Percentiles rank a stretch among this genome's conserved stretches.
These are phyloP conservation scores for Epichloe sibirici DNA, from an alignment of 2,329 filamentous ascomycete species.

Conservation along the genomic window DNA sequence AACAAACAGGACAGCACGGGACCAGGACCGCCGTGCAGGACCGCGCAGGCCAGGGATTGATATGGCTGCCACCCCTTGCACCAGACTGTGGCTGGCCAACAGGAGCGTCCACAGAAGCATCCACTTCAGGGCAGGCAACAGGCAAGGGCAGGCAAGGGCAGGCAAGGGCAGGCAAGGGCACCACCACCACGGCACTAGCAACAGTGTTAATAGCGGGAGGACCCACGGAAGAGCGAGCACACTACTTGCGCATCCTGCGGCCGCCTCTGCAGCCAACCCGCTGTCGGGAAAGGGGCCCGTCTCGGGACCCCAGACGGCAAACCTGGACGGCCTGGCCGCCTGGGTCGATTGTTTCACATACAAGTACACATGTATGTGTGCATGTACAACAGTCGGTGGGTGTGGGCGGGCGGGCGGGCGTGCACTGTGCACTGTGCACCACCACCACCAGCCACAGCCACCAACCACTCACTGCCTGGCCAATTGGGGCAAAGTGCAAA, in stretches of 20 bases:
- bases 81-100: background rate
- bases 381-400: background rate
- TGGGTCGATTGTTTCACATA: background rate
- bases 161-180: background rate
- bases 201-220: slow-evolving; percentile 3
- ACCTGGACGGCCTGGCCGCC: background rate
- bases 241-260: slow-evolving; percentile 25
- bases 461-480: background rate
- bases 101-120: background rate
- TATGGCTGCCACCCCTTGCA: background rate
- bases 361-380: background rate
- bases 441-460: too few relatives aligned
- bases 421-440: too few relatives aligned
- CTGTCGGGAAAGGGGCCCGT: slow-evolving; percentile 22
- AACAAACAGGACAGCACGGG: too few relatives aligned
- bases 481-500: background rate
- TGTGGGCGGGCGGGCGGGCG: too few relatives aligned
- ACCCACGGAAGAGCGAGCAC: slow-evolving; percentile 14
- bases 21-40: too few relatives aligned
- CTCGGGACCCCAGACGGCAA: slow-evolving; percentile 17
- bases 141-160: background rate
- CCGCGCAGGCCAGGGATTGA: too few relatives aligned
- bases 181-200: background rate
- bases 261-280: slow-evolving; percentile 24
- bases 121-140: background rate